These are phyloP conservation scores for Sporothrix globosa DNA, from an alignment of 2,329 filamentous ascomycete genomes.

Conservation along the genomic window DNA sequence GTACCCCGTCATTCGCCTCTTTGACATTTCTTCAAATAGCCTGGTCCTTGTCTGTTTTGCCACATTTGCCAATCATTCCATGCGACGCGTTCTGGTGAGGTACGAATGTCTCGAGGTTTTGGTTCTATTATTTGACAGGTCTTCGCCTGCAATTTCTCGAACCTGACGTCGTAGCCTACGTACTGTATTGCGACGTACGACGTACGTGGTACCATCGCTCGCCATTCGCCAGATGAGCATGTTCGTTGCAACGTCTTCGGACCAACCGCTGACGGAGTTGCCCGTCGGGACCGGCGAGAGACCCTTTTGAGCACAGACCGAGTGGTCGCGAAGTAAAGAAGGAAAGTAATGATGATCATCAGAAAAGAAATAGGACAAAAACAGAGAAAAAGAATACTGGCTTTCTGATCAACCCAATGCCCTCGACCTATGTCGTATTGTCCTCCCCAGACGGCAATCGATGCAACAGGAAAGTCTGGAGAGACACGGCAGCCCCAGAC, in stretches of 20 bases:
- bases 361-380: neutral
- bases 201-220: neutral
- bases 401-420: too few relatives aligned
- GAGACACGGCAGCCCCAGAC: constrained; percentile 14
- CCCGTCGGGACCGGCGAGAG: constrained; percentile 21
- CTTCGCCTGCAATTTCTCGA: constrained; percentile 3
- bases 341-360: neutral
- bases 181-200: neutral
- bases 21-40: constrained; percentile 15
- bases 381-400: neutral
- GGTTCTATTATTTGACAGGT: neutral
- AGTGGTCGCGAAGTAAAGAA: neutral
- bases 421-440: neutral
- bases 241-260: neutral
- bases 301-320: neutral
- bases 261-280: constrained; percentile 1
- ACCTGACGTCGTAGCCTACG: neutral
- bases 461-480: constrained; percentile 14
- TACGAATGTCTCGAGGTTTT: neutral
- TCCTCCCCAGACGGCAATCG: neutral
- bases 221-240: neutral
- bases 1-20: neutral
- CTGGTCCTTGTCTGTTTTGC: constrained; percentile 16
- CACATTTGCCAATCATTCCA: constrained; percentile 13
- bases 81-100: neutral